A percentile compares a stretch with the other conserved stretches of the same genome.
Conservation (phyloP, 768 basidiomycete genomes). For the Tricholoma sp. region DNA sequence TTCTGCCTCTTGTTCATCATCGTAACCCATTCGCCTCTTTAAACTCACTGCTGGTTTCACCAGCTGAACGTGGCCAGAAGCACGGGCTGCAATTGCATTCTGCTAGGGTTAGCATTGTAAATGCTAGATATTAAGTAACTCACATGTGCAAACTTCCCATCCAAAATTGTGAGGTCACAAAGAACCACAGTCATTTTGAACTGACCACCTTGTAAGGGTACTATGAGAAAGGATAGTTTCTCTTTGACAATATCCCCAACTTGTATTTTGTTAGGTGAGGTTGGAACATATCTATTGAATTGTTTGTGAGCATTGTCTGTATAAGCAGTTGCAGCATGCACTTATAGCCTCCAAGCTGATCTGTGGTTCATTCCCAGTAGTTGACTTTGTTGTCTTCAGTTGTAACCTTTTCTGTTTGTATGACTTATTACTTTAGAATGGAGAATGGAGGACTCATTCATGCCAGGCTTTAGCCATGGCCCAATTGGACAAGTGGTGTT, state of each 20-base stretch:
- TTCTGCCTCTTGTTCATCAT: background rate
- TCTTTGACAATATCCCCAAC: background rate
- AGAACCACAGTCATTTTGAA: background rate
- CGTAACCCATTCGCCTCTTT: background rate
- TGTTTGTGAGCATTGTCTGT: background rate
- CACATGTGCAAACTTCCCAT: background rate
- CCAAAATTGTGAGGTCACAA: background rate
- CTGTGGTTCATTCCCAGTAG: background rate
- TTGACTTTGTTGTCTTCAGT: background rate
- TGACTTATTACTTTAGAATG: too few species aligned
- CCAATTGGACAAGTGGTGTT: too few species aligned
- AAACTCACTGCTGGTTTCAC: background rate
- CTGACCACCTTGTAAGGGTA: background rate
- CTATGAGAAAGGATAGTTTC: background rate
- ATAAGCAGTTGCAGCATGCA: background rate
- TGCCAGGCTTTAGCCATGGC: too few species aligned
- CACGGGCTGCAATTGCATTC: background rate
- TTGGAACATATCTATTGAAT: background rate
- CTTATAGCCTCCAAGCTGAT: background rate
- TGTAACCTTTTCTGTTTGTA: too few species aligned
- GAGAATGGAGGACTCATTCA: too few species aligned
- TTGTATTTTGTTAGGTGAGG: background rate
- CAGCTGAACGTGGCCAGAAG: background rate
- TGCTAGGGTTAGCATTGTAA: background rate
- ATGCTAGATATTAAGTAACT: background rate